A percentile compares a stretch with the other conserved stretches of the same genome.
phyloP scores from a whole-genome alignment of 2,329 filamentous ascomycete genomes.

The Malbranchea zuffiana region DNA sequence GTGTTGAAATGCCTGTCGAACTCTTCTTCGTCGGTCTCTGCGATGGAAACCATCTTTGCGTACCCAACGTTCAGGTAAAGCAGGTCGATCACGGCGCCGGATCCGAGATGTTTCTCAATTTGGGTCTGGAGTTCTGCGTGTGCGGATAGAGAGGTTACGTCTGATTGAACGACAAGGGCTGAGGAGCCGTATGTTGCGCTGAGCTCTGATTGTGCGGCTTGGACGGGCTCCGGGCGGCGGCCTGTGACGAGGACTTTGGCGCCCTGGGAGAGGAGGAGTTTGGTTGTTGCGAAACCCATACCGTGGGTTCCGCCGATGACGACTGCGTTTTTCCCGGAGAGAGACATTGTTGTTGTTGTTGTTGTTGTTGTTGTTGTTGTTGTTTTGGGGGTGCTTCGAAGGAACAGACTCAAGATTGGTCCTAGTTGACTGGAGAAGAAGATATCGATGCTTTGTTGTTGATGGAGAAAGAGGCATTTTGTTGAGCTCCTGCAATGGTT shows the following conservation, averaged over 20 bases:
- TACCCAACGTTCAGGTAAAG: constrained; percentile 12
- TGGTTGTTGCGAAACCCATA: constrained; percentile 34
- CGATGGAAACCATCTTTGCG: constrained; percentile 4
- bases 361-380: no score
- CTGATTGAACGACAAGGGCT: constrained; percentile 10
- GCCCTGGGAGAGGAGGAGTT: constrained; percentile 26
- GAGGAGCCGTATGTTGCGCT: not conserved
- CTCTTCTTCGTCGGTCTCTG: constrained; percentile 4
- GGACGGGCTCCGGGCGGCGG: constrained; percentile 9
- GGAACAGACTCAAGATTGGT: no score
- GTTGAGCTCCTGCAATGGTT: no score
- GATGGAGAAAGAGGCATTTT: no score
- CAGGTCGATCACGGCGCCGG: constrained; percentile 9
- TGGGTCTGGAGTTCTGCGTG: constrained; percentile 4
- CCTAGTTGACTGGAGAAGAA: no score
- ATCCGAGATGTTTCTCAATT: constrained; percentile 6
- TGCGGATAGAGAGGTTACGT: constrained; percentile 10
- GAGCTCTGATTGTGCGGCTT: constrained; percentile 9
- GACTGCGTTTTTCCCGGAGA: constrained; percentile 27
- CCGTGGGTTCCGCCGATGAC: constrained; percentile 34
- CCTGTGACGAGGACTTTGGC: constrained; percentile 34
- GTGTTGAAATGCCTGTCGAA: constrained; percentile 13
- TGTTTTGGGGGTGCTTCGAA: no score
- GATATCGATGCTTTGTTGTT: no score
- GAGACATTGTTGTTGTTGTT: constrained; percentile 7